Percentiles rank a stretch among this genome's conserved stretches.
These are phyloP conservation scores for Immersiella caudata DNA, from an alignment of 495 filamentous ascomycete species.

Conservation along the genomic window DNA sequence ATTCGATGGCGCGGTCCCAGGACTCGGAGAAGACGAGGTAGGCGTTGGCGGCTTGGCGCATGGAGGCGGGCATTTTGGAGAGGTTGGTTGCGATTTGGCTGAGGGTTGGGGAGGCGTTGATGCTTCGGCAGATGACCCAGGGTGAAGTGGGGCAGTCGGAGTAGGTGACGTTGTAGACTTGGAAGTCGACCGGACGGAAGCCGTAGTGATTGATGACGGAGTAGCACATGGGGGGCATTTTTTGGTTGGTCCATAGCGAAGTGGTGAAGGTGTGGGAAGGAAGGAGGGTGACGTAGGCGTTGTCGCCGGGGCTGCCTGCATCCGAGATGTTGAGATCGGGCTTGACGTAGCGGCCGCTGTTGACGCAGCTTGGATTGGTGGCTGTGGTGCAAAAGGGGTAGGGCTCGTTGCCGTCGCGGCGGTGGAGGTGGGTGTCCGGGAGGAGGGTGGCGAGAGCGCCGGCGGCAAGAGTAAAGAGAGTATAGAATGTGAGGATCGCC, in stretches of 20 bases:
- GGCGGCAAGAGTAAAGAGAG: no score
- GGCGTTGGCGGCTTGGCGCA: background rate
- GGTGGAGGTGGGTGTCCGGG: background rate
- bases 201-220: background rate
- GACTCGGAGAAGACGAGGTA: slow-evolving; percentile 12
- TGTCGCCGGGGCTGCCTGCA: background rate
- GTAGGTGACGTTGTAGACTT: slow-evolving; percentile 17
- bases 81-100: background rate
- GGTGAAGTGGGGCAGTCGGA: slow-evolving; percentile 13
- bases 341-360: slow-evolving; percentile 6
- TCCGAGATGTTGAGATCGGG: slow-evolving; percentile 11
- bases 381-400: background rate
- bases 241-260: slow-evolving; percentile 14
- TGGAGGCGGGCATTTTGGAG: background rate
- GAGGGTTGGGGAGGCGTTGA: background rate
- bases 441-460: no score
- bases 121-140: slow-evolving; percentile 14
- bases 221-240: slow-evolving; percentile 15
- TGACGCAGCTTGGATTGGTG: background rate
- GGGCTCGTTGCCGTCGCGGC: background rate
- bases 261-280: background rate
- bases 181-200: background rate
- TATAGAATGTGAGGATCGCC: no score
- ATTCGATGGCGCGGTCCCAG: background rate
- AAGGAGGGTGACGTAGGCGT: slow-evolving; percentile 7